Evolutionary conservation across 2,329 filamentous ascomycete genomes (phyloP), one percentile per base, ranked within the genome.

Genomic region (Phyllosticta citriasiana): DNA sequence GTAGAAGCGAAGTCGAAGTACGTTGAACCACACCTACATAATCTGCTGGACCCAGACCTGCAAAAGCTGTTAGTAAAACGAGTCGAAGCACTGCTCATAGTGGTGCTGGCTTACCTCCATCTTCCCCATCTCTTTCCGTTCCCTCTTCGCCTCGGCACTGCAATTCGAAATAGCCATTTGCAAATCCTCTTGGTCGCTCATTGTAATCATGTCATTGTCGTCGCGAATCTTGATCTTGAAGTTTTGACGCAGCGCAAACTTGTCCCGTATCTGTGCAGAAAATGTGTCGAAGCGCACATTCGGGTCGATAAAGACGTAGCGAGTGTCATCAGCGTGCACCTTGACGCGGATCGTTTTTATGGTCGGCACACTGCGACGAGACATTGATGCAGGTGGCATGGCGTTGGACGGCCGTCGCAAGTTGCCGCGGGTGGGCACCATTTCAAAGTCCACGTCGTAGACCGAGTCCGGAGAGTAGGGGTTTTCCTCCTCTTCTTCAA

Each of bases 201-300:
- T 88, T 33, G 93, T 97, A 70, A 99, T 95, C 88, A 97, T 93
- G 70, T 97, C 93, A 66, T 90, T 88, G 67, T 97, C 94, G 65
- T 95, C 91, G 69, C 83, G 84, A 67, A 92, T 84, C 79, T 94
- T 94, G 75, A 97, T 87, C 80, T 92, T 95, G 78, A 97, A 93
- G 62, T 84, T 84, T 64, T 87, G 78, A 60, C 83, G 79, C 61
- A 97, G 80, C 14, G 83, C 86, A 70, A 97, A 96, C 76, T 99
- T 99, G 64, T 91, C 88, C 55, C 88, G 83, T 63, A 99, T 88
- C 63, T 86, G 86, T 64, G 87, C 85, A 51, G 88, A 85, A 53
- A 99, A 85, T 63, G 93, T 89, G 5, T 81, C 78, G 72, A 91
- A 97, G 63, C 87, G 84, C 12, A 91, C 82, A 2, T 84, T 83